Conservation (phyloP, 306 rosid genomes). For the Dalbergia oliveri region DNA sequence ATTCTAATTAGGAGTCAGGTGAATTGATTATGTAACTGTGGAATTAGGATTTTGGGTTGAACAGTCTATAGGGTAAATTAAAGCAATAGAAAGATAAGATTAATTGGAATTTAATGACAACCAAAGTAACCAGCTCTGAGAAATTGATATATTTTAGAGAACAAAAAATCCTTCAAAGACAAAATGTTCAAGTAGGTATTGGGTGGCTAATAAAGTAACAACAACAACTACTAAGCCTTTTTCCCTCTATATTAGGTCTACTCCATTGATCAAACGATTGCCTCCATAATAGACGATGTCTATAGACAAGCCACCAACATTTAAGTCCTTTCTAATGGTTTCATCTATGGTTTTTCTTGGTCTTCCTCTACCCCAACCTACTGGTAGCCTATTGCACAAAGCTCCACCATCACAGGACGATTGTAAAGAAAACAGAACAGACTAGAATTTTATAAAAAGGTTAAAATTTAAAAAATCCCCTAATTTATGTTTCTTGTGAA, state of each 20-base stretch:
- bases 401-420: neutral
- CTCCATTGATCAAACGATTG: neutral
- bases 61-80: slow-evolving; percentile 18
- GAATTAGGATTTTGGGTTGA: neutral
- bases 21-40: neutral
- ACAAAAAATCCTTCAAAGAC: neutral
- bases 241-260: neutral
- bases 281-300: neutral
- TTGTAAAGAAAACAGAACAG: slow-evolving; percentile 14
- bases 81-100: neutral
- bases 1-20: slow-evolving; percentile 3
- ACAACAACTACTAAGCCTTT: neutral
- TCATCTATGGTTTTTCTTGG: neutral
- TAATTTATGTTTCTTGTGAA: too few species aligned
- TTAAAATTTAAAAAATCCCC: too few species aligned
- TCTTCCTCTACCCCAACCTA: neutral
- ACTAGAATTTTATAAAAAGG: neutral
- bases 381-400: neutral
- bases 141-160: neutral
- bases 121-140: neutral
- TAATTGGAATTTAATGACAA: neutral
- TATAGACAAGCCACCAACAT: neutral
- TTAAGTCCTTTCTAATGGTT: neutral
- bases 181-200: neutral
- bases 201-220: neutral